Evolutionary conservation across 2,329 filamentous ascomycete species (phyloP).

Genomic region (Paramyrothecium sp.): DNA sequence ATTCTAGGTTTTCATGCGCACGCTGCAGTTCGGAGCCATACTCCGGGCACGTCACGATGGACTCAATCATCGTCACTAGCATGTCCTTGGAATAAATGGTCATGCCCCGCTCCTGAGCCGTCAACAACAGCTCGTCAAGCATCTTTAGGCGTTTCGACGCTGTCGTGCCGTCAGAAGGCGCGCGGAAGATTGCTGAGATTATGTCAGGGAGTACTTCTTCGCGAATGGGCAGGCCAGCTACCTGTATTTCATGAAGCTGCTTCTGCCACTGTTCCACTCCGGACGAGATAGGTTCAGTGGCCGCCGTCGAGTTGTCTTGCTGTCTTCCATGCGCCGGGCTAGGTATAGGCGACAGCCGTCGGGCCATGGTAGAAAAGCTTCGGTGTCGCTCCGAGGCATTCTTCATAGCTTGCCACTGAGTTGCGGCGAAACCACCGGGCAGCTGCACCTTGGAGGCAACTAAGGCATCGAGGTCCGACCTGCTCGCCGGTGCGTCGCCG

Average conservation of each 20-base stretch:
- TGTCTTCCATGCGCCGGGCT: background rate
- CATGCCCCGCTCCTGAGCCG: constrained; percentile 44
- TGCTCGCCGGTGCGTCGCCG: constrained; percentile 18
- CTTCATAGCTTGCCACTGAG: constrained; percentile 32
- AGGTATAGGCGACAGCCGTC: constrained; percentile 14
- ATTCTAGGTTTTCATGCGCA: constrained; percentile 43
- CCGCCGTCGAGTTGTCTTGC: background rate
- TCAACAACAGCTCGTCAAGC: constrained; percentile 41
- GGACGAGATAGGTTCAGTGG: constrained; percentile 15
- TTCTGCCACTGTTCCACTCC: background rate
- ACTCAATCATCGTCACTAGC: constrained; percentile 46
- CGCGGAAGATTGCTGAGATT: constrained; percentile 35
- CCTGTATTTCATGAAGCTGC: background rate
- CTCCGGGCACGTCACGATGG: constrained; percentile 28
- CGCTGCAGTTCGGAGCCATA: constrained; percentile 30
- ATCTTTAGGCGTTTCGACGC: constrained; percentile 31
- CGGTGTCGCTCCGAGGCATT: constrained; percentile 31
- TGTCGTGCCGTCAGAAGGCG: constrained; percentile 15
- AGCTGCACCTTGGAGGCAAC: constrained; percentile 30
- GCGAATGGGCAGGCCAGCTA: constrained; percentile 32
- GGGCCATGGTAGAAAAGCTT: constrained; percentile 29
- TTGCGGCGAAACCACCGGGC: constrained; percentile 21
- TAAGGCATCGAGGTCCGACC: constrained; percentile 25
- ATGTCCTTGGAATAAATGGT: constrained; percentile 43
- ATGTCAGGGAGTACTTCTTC: constrained; percentile 34